A percentile compares a stretch with the other conserved stretches of the same genome.
Evolutionary conservation across 805 yeast genomes (phyloP).

Genomic region (Candida andamanensis): DNA sequence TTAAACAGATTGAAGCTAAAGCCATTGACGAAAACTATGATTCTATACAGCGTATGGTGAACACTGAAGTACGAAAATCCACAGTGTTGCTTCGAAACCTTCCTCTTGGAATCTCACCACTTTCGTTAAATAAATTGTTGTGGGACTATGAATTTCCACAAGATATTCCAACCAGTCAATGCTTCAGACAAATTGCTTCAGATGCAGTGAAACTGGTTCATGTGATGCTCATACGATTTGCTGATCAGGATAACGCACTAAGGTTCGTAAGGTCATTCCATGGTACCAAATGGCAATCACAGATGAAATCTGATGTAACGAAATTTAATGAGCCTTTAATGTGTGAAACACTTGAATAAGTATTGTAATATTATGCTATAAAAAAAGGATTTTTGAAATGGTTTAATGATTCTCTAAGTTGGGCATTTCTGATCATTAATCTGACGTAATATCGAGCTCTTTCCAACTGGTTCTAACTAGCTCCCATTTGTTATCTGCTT

Average conservation of each 20-base stretch:
- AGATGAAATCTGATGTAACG: constrained; percentile 16
- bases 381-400: too few species aligned
- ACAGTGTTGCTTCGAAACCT: constrained; percentile 41
- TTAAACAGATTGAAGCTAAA: neutral
- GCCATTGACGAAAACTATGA: constrained; percentile 7
- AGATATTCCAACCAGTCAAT: constrained; percentile 9
- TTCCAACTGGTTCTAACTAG: constrained; percentile 23
- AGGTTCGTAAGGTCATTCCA: constrained; percentile 51
- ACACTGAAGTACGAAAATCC: constrained; percentile 15
- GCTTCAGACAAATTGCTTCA: constrained; percentile 16
- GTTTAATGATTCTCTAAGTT: too few species aligned
- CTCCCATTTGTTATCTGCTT: constrained; percentile 28
- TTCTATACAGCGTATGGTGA: constrained; percentile 14
- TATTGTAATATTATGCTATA: too few species aligned
- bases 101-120: constrained; percentile 39
- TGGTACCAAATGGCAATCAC: constrained; percentile 40
- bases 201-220: constrained; percentile 25
- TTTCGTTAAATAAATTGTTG: constrained; percentile 32
- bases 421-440: neutral
- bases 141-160: constrained; percentile 48
- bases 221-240: constrained; percentile 39
- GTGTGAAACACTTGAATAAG: constrained; percentile 15
- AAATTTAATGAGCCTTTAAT: constrained; percentile 32
- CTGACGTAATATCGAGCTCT: constrained; percentile 14
- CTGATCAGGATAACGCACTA: constrained; percentile 39